A percentile compares a stretch with the other conserved stretches of the same genome.
Conservation (phyloP, 768 basidiomycete species). For the Mycena floridula region DNA sequence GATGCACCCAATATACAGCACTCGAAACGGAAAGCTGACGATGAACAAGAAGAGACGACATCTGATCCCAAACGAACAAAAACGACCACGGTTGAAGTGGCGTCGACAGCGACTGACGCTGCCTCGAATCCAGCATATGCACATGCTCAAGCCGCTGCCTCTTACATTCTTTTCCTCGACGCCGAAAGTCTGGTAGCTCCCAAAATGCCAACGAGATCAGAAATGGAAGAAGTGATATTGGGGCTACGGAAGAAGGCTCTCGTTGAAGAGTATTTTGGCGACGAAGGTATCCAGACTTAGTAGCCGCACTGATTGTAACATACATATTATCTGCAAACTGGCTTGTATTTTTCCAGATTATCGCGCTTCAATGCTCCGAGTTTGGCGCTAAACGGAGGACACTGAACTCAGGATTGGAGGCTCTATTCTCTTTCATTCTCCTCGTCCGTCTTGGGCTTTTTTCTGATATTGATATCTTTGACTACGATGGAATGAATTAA, state of each 20-base stretch:
- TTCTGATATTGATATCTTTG: too few species aligned
- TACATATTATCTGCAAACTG: too few species aligned
- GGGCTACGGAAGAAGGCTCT: constrained; percentile 74
- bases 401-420: too few species aligned
- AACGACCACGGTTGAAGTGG: constrained; percentile 1
- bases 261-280: constrained; percentile 66
- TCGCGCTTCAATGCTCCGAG: too few species aligned
- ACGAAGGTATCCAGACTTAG: background rate
- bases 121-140: constrained; percentile 23
- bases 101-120: constrained; percentile 3
- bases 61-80: constrained; percentile 16
- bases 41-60: constrained; percentile 34
- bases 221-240: constrained; percentile 76
- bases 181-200: constrained; percentile 70
- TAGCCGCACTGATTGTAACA: too few species aligned
- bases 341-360: too few species aligned
- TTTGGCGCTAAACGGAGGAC: too few species aligned
- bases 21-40: constrained; percentile 52
- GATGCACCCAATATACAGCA: constrained; percentile 14
- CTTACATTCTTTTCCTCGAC: constrained; percentile 71
- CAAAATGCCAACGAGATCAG: constrained; percentile 64
- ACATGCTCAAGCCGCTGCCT: constrained; percentile 55
- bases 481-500: too few species aligned
- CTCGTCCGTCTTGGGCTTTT: too few species aligned
- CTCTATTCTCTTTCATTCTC: too few species aligned